Evolutionary conservation across 2,329 filamentous ascomycete species (phyloP).

Genomic region (Aureobasidium sp.): DNA sequence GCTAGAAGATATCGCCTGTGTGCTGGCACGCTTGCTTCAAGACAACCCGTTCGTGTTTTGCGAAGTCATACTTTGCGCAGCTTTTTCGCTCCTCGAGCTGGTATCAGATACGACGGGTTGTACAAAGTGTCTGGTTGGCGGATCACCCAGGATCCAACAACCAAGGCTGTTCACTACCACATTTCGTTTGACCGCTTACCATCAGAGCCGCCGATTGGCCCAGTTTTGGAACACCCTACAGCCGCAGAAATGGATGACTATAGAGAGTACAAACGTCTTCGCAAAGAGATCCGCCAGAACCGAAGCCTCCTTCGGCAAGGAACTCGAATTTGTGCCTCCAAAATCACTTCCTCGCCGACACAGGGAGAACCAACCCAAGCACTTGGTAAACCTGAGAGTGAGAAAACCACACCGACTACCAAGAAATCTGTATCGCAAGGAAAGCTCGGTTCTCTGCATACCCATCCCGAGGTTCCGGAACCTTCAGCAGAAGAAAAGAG

Average conservation of each 20-base stretch:
- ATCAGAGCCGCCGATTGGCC: constrained; percentile 28
- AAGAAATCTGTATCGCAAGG: neutral
- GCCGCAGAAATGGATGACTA: constrained; percentile 44
- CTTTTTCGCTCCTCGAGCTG: constrained; percentile 40
- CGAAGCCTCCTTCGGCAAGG: constrained; percentile 4
- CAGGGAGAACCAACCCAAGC: neutral
- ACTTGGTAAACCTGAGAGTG: neutral
- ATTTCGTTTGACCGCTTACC: constrained; percentile 34
- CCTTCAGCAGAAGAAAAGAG: neutral
- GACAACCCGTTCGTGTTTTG: constrained; percentile 39
- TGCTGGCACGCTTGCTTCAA: constrained; percentile 33
- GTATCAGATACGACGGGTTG: constrained; percentile 44
- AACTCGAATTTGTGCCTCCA: neutral
- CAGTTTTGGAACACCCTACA: constrained; percentile 34
- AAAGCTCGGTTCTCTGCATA: neutral
- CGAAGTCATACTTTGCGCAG: constrained; percentile 39
- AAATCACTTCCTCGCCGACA: neutral
- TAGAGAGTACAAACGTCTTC: constrained; percentile 40
- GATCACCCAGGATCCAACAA: constrained; percentile 27
- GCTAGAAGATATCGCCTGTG: constrained; percentile 40
- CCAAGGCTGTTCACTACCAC: constrained; percentile 30
- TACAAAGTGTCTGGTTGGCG: constrained; percentile 39
- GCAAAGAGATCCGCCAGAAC: constrained; percentile 9
- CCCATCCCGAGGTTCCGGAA: neutral
- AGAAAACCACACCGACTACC: neutral